Percentiles rank a stretch among this genome's conserved stretches.
phyloP scores from a whole-genome alignment of 2,329 filamentous ascomycete genomes.

The Huntiella savannae region DNA sequence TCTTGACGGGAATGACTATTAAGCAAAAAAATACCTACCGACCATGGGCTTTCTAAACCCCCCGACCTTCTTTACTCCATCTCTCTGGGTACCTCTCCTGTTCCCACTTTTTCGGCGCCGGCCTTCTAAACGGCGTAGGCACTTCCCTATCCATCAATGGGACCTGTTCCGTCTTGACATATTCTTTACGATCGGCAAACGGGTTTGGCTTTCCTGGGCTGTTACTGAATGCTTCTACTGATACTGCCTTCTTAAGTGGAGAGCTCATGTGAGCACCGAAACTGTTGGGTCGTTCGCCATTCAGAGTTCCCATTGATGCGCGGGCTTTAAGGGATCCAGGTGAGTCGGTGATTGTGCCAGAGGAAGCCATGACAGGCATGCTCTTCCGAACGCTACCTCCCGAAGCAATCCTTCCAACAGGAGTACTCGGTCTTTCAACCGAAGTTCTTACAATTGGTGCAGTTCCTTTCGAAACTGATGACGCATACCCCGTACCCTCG shows the following conservation, averaged over 20 bases:
- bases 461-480: constrained; percentile 16
- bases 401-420: not conserved
- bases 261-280: constrained; percentile 66
- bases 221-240: constrained; percentile 33
- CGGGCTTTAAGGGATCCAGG: constrained; percentile 1
- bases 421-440: constrained; percentile 4
- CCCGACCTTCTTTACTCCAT: not conserved
- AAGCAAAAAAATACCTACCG: too few relatives aligned
- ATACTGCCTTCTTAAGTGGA: constrained; percentile 59
- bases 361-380: constrained; percentile 4
- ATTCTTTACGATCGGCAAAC: constrained; percentile 2
- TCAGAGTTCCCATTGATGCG: not conserved
- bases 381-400: constrained; percentile 5
- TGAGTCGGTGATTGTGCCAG: constrained; percentile 4
- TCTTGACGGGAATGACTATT: too few relatives aligned
- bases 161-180: not conserved
- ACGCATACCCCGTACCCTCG: constrained; percentile 21
- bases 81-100: constrained; percentile 6
- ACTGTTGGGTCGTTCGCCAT: constrained; percentile 15
- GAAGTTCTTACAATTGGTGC: constrained; percentile 1
- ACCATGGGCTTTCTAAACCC: too few relatives aligned
- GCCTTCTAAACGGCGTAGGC: not conserved
- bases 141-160: not conserved
- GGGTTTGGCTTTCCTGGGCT: constrained; percentile 30
- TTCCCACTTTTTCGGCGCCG: not conserved